These are phyloP conservation scores for Debaryomyces castellii DNA, from an alignment of 805 yeast species.

Conservation along the genomic window DNA sequence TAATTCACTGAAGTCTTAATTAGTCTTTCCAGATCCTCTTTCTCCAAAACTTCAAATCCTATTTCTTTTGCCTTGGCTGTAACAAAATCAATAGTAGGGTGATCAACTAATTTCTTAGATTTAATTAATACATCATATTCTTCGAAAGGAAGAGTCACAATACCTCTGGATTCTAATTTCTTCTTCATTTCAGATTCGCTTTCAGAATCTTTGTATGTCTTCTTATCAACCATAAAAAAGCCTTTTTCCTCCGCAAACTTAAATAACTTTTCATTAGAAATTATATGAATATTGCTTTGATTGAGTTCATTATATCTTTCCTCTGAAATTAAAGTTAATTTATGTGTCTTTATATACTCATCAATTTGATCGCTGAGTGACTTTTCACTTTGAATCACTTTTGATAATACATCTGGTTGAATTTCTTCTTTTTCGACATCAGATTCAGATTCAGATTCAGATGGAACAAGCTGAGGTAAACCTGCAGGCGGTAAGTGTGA, in stretches of 20 bases:
- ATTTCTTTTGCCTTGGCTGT: slow-evolving; percentile 7
- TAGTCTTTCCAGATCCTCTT: slow-evolving; percentile 16
- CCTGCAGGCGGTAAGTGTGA: slow-evolving; percentile 4
- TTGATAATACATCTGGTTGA: slow-evolving; percentile 12
- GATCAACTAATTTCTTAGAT: slow-evolving; percentile 10
- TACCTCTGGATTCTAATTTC: slow-evolving; percentile 27
- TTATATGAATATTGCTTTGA: slow-evolving; percentile 20
- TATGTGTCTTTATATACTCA: slow-evolving; percentile 32
- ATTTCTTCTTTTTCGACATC: slow-evolving; percentile 1
- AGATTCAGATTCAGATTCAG: slow-evolving; percentile 17
- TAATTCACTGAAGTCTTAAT: slow-evolving; percentile 10
- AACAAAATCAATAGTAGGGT: slow-evolving; percentile 25
- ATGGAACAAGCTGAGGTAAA: slow-evolving; percentile 19
- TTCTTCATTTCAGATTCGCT: slow-evolving; percentile 36
- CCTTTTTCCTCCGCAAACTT: slow-evolving; percentile 24
- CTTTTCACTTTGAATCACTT: slow-evolving; percentile 11
- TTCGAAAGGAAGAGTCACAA: slow-evolving; percentile 28
- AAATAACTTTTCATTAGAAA: slow-evolving; percentile 23
- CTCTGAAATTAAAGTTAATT: slow-evolving; percentile 29
- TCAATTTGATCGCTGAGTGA: slow-evolving; percentile 25
- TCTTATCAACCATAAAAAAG: slow-evolving; percentile 21
- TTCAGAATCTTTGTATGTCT: slow-evolving; percentile 26
- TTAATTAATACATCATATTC: slow-evolving; percentile 18
- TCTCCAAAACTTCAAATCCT: slow-evolving; percentile 12
- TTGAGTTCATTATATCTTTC: slow-evolving; percentile 32